Percentiles rank a stretch among this genome's conserved stretches.
phyloP scores from a whole-genome alignment of 2,329 filamentous ascomycete species.

The Neonectria neomacrospora region DNA sequence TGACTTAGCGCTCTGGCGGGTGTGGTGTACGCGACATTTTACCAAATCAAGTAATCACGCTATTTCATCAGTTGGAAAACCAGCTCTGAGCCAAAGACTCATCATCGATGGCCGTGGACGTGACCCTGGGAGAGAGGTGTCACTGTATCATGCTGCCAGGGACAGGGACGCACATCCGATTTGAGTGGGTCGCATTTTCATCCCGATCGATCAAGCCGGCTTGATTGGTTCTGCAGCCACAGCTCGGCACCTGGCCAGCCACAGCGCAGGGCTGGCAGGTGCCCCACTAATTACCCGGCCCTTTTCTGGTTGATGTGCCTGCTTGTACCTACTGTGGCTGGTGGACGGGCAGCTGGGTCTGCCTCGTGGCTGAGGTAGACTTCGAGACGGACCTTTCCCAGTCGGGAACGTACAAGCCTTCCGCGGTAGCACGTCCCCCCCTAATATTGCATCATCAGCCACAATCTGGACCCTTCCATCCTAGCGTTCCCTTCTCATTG shows the following conservation, averaged over 20 bases:
- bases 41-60: neutral
- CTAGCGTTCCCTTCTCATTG: neutral
- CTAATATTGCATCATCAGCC: neutral
- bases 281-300: neutral
- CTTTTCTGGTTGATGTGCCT: neutral
- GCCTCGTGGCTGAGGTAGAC: neutral
- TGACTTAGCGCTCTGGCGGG: neutral
- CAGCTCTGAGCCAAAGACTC: too few relatives aligned
- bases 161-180: constrained; percentile 4
- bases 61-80: neutral
- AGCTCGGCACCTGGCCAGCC: constrained; percentile 28
- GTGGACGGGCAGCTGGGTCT: neutral
- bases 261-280: constrained; percentile 15
- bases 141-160: constrained; percentile 4
- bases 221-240: constrained; percentile 37
- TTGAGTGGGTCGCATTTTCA: neutral
- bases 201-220: constrained; percentile 18
- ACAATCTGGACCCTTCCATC: neutral
- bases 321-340: neutral
- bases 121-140: neutral
- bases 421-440: neutral
- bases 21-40: neutral
- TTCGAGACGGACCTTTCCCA: constrained; percentile 2
- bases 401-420: neutral
- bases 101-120: too few relatives aligned